A percentile compares a stretch with the other conserved stretches of the same genome.
These are phyloP conservation scores for Clonostachys byssicola DNA, from an alignment of 2,329 filamentous ascomycete species.

Conservation along the genomic window DNA sequence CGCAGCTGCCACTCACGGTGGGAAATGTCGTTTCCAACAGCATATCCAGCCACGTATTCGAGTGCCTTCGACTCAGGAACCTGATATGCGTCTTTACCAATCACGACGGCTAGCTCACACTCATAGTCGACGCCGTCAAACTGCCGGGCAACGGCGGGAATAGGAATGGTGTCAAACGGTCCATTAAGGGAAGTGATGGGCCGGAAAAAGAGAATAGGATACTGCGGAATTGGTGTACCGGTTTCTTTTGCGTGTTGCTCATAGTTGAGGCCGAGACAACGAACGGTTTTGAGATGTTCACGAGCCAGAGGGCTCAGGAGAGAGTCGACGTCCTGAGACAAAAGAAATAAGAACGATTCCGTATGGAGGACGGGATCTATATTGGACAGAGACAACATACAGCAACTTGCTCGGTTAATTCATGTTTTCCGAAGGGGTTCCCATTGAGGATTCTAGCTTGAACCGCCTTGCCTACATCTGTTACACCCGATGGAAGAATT, in stretches of 20 bases:
- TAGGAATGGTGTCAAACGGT: slow-evolving; percentile 61
- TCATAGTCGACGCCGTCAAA: slow-evolving; percentile 71
- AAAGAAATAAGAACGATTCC: too few species aligned
- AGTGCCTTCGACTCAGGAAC: slow-evolving; percentile 63
- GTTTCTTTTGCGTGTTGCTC: slow-evolving; percentile 67
- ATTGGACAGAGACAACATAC: too few species aligned
- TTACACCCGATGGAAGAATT: slow-evolving; percentile 57
- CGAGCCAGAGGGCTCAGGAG: slow-evolving; percentile 62
- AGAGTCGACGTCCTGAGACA: slow-evolving; percentile 44
- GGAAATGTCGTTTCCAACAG: slow-evolving; percentile 75
- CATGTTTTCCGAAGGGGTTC: slow-evolving; percentile 60
- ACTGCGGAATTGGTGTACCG: slow-evolving; percentile 64
- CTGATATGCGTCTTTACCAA: slow-evolving; percentile 62
- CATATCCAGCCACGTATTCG: slow-evolving; percentile 71
- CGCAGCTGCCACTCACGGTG: slow-evolving; percentile 74
- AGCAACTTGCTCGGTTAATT: slow-evolving; percentile 55
- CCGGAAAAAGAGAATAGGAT: slow-evolving; percentile 65
- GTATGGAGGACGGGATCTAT: not conserved
- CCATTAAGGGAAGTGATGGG: slow-evolving; percentile 62
- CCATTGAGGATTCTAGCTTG: slow-evolving; percentile 61
- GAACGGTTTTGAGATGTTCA: slow-evolving; percentile 60
- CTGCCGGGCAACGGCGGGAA: slow-evolving; percentile 62
- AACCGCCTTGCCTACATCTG: slow-evolving; percentile 55
- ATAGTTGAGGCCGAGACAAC: slow-evolving; percentile 70
- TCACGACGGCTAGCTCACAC: slow-evolving; percentile 71